Conservation (phyloP, 1,284 basidiomycete genomes). For the Puccinia polysora region DNA sequence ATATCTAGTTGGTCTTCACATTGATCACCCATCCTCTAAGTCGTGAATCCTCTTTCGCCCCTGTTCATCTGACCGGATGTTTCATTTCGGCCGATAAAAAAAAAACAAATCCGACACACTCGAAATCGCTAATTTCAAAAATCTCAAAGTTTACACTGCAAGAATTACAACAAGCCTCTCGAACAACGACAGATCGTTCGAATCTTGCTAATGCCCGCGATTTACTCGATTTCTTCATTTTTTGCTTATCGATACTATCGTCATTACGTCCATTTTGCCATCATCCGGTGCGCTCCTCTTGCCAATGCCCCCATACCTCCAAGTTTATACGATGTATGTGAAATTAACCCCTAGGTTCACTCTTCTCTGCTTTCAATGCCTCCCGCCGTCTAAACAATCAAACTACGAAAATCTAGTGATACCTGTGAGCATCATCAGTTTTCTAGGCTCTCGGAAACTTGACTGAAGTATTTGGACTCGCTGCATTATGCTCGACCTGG, state of each 20-base stretch:
- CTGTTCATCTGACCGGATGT: background rate
- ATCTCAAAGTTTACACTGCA: conserved; percentile 49
- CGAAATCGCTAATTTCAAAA: no score
- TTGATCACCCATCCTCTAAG: background rate
- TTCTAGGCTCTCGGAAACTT: conserved; percentile 39
- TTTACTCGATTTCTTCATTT: conserved; percentile 46
- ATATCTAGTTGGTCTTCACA: conserved; percentile 14
- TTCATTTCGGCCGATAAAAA: background rate
- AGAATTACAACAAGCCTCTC: conserved; percentile 63
- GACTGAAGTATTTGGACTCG: conserved; percentile 44
- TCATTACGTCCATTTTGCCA: conserved; percentile 56
- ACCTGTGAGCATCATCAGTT: conserved; percentile 38
- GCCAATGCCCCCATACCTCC: no score
- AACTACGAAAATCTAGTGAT: conserved; percentile 65
- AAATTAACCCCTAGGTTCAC: background rate
- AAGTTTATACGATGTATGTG: no score
- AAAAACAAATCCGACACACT: background rate
- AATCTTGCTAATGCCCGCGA: conserved; percentile 53
- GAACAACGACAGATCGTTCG: conserved; percentile 67
- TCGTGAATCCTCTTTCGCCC: background rate
- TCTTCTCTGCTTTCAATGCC: conserved; percentile 44
- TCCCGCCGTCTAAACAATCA: no score
- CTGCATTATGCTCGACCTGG: no score
- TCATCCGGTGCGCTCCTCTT: background rate
- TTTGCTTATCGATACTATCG: conserved; percentile 44